Percentiles rank a stretch among this genome's conserved stretches.
phyloP scores from a whole-genome alignment of 2,329 filamentous ascomycete genomes.

The Ceratocystis smalleyi region DNA sequence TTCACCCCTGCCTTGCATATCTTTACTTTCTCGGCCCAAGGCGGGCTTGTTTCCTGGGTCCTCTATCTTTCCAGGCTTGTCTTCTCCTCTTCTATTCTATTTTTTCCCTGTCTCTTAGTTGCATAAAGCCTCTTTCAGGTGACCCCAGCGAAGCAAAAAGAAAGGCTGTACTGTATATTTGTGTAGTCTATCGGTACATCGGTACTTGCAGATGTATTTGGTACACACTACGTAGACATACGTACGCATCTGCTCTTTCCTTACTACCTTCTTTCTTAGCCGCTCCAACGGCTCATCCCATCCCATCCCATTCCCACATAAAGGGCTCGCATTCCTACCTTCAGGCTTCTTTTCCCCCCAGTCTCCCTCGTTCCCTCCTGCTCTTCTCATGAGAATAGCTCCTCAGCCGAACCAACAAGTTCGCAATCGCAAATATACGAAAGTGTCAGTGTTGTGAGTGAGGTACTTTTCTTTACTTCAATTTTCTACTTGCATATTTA shows the following conservation, averaged over 20 bases:
- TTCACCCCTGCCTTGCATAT: constrained; percentile 12
- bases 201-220: neutral
- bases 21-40: constrained; percentile 2
- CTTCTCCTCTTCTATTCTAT: neutral
- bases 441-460: neutral
- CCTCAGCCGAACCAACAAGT: neutral
- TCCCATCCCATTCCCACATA: constrained; percentile 4
- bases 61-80: neutral
- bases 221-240: neutral
- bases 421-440: neutral
- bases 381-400: neutral
- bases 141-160: neutral
- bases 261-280: neutral
- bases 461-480: neutral
- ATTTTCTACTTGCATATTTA: neutral
- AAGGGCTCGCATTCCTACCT: constrained; percentile 3
- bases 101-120: neutral
- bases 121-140: constrained; percentile 4
- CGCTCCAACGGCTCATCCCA: neutral
- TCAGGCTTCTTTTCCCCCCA: neutral
- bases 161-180: neutral
- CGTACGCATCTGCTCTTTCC: neutral
- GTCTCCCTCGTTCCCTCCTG: neutral
- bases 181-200: neutral
- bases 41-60: constrained; percentile 12